phyloP scores from a whole-genome alignment of 2,329 filamentous ascomycete genomes.

The Aureobasidium subglaciale region DNA sequence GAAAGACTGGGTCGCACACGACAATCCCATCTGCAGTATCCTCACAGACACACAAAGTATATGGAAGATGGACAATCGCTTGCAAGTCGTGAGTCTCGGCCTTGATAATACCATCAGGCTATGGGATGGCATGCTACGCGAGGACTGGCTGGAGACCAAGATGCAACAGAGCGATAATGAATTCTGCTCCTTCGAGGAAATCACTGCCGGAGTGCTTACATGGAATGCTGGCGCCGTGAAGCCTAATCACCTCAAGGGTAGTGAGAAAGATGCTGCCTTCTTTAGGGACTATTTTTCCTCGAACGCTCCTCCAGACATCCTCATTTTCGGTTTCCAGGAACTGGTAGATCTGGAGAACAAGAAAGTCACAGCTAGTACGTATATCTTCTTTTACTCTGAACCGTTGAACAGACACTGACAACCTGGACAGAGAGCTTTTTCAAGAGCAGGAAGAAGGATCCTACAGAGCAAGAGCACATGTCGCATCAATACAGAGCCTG shows the following conservation, averaged over 20 bases:
- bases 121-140: slow-evolving; percentile 90
- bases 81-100: slow-evolving; percentile 80
- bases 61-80: slow-evolving; percentile 68
- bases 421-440: slow-evolving; percentile 63
- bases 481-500: slow-evolving; percentile 95
- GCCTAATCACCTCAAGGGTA: slow-evolving; percentile 70
- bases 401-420: background rate
- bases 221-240: slow-evolving; percentile 98
- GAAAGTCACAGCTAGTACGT: slow-evolving; percentile 82
- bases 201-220: slow-evolving; percentile 75
- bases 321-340: slow-evolving; percentile 96
- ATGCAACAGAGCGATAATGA: slow-evolving; percentile 80
- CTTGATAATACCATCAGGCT: slow-evolving; percentile 75
- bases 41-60: slow-evolving; percentile 72
- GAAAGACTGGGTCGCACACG: slow-evolving; percentile 93
- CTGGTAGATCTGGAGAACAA: slow-evolving; percentile 98
- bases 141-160: slow-evolving; percentile 86
- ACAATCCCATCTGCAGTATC: slow-evolving; percentile 71
- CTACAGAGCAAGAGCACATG: slow-evolving; percentile 80
- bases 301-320: slow-evolving; percentile 75
- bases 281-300: slow-evolving; percentile 71
- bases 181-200: slow-evolving; percentile 78
- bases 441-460: slow-evolving; percentile 75
- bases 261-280: slow-evolving; percentile 64
- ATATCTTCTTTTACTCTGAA: background rate